Conservation (phyloP, 495 filamentous ascomycete species). For the Aspergillus baeticus region DNA sequence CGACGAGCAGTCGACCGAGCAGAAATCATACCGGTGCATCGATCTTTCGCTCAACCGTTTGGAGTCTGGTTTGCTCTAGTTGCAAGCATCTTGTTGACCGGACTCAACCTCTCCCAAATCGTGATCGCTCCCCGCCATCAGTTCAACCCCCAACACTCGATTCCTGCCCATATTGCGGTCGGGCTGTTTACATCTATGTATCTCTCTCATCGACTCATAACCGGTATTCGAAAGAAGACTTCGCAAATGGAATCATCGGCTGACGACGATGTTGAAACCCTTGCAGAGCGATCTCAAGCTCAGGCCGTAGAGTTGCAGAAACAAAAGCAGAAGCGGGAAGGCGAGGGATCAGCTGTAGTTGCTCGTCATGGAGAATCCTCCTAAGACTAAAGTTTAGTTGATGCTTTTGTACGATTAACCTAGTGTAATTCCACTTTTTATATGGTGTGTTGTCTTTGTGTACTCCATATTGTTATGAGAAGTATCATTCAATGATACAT, state of each 20-base stretch:
- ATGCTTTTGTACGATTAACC: neutral
- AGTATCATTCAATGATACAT: too few relatives aligned
- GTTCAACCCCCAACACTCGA: conserved; percentile 47
- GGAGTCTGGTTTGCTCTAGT: conserved; percentile 49
- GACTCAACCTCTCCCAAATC: conserved; percentile 55
- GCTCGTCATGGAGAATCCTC: neutral
- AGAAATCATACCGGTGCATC: conserved; percentile 39
- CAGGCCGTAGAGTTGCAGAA: conserved; percentile 1
- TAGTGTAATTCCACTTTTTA: neutral
- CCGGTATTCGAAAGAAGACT: neutral
- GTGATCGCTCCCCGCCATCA: conserved; percentile 41
- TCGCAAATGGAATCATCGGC: neutral
- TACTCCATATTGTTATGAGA: too few relatives aligned
- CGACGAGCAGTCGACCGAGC: conserved; percentile 44
- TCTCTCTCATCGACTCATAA: conserved; percentile 15
- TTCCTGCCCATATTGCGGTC: conserved; percentile 62
- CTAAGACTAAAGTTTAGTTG: neutral
- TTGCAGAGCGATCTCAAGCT: neutral
- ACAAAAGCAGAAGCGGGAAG: neutral
- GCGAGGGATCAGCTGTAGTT: neutral
- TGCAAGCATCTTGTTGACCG: conserved; percentile 44
- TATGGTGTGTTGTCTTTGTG: too few relatives aligned
- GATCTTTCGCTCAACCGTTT: conserved; percentile 50
- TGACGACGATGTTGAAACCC: neutral
- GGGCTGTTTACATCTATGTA: conserved; percentile 52